A percentile compares a stretch with the other conserved stretches of the same genome.
These are phyloP conservation scores for Pseudomonodictys pantanalensis DNA, from an alignment of 495 filamentous ascomycete species.

Conservation along the genomic window DNA sequence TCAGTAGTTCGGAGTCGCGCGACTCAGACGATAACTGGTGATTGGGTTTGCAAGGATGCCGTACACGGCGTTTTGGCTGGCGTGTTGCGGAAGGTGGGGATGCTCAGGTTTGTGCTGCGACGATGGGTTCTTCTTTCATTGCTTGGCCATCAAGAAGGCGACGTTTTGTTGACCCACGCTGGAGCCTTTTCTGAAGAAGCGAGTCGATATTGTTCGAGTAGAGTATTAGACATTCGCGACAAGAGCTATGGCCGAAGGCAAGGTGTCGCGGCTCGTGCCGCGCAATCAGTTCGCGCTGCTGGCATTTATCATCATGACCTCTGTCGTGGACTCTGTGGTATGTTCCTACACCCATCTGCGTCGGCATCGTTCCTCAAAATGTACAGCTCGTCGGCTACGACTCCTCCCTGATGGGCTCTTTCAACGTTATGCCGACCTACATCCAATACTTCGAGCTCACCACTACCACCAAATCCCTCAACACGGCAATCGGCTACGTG, in stretches of 20 bases:
- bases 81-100: too few relatives aligned
- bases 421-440: slow-evolving; percentile 15
- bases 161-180: too few relatives aligned
- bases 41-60: too few relatives aligned
- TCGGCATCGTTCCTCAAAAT: background rate
- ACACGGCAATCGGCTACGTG: slow-evolving; percentile 11
- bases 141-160: too few relatives aligned
- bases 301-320: background rate
- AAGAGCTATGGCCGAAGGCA: slow-evolving; percentile 7
- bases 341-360: background rate
- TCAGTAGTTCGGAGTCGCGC: too few relatives aligned
- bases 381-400: slow-evolving; percentile 10
- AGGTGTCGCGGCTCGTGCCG: slow-evolving; percentile 4
- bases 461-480: slow-evolving; percentile 15
- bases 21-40: too few relatives aligned
- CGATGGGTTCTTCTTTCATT: too few relatives aligned
- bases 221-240: too few relatives aligned
- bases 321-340: slow-evolving; percentile 16
- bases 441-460: slow-evolving; percentile 5
- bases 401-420: slow-evolving; percentile 10
- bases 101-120: too few relatives aligned
- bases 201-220: too few relatives aligned
- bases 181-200: too few relatives aligned
- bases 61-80: too few relatives aligned
- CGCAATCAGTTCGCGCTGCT: slow-evolving; percentile 4